Base-by-base conservation (phyloP, 257 asterid species). In the Forsythia viridissima region DNA sequence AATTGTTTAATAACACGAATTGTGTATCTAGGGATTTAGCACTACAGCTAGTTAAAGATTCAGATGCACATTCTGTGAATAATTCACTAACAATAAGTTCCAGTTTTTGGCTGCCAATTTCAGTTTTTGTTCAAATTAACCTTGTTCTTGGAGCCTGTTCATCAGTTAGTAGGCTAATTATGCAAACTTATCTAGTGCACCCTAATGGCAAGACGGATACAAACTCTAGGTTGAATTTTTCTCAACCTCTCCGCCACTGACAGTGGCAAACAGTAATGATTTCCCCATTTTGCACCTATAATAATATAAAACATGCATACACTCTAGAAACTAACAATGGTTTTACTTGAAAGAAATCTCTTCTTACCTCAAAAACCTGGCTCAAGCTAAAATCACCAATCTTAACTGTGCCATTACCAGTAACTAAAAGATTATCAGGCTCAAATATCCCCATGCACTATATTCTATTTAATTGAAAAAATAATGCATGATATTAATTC, bases 301-400 rank as follows among this genome's bases (percentile, higher is more conserved):
- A 24, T 8, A 8, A 20, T 24, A 2, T 1, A 63, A 24, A 21
- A 8, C 18, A 77, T 30, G 30, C 39, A 82, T 38, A 36, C 5
- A 24, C 81, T 74, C 70, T 66, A 41, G 21, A 71, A 57, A 41
- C 71, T 48, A 72, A 75, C 38, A 24, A 24, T 24, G 70, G 70
- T 34, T 68, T 21, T 41, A 70, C 44, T 21, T 66, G 37, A 74
- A 15, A 61, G 74, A 67, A 71, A 71, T 73, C 70, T 24, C 24
- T 24, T 63, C 82, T 76, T 82, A 96, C 99, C 99, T 96, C 99
- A 74, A 90, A 90, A 81, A 90, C 96, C 88, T 93, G 99, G 89
- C 99, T 93, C 83, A 96, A 97, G 36, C 99, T 96, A 84, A 94
- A 96, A 87, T 96, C 99, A 51, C 93, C 98, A 77, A 96, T 93